Evolutionary conservation across 306 rosid genomes (phyloP).

Genomic region (Astragalus glycyphyllos): DNA sequence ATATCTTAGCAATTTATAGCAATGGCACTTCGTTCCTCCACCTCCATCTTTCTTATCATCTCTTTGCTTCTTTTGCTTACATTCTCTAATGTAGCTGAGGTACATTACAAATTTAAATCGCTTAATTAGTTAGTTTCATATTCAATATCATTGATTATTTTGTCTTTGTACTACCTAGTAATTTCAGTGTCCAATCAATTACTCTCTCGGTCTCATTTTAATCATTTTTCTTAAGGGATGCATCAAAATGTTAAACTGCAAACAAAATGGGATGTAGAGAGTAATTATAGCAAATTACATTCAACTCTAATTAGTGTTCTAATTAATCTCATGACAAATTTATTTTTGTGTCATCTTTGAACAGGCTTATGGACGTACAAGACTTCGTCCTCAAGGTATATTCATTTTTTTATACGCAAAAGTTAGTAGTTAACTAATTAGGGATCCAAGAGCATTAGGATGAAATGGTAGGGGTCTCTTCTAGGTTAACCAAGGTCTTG

Average conservation of each 20-base stretch:
- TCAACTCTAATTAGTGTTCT: conserved; percentile 27
- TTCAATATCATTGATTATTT: too few relatives aligned
- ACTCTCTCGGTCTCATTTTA: not conserved
- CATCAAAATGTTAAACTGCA: too few relatives aligned
- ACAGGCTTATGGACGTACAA: conserved; percentile 57
- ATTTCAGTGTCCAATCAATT: not conserved
- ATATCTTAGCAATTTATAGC: not conserved
- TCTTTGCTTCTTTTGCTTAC: conserved; percentile 69
- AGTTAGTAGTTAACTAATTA: too few relatives aligned
- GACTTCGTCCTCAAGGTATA: conserved; percentile 68
- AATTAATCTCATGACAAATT: not conserved
- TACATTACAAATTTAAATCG: conserved; percentile 23
- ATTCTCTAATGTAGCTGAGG: conserved; percentile 67
- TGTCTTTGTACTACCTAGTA: not conserved
- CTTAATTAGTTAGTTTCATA: not conserved
- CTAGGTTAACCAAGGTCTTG: too few relatives aligned
- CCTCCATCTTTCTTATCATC: conserved; percentile 46
- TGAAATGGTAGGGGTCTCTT: too few relatives aligned
- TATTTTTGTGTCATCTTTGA: not conserved
- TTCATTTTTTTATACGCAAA: not conserved
- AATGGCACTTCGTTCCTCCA: conserved; percentile 56
- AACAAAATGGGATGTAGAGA: too few relatives aligned
- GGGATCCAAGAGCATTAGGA: too few relatives aligned
- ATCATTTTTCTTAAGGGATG: too few relatives aligned
- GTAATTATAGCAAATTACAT: not conserved